Evolutionary conservation across 306 rosid genomes (phyloP).

Genomic region (Adenanthera pavonina): DNA sequence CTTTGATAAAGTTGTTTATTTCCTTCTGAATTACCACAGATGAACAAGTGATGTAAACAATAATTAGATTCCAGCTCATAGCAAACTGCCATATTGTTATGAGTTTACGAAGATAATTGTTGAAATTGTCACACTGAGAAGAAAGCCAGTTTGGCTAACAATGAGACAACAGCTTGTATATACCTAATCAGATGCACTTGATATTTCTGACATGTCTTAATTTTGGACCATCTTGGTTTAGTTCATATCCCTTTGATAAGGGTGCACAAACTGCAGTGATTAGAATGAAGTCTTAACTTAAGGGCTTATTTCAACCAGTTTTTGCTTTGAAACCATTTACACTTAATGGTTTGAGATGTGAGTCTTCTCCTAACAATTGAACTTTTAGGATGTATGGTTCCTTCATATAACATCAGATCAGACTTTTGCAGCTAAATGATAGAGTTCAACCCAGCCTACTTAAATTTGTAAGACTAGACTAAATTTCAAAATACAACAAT

Average conservation of each 20-base stretch:
- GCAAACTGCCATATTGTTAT: neutral
- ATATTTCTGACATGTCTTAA: constrained; percentile 15
- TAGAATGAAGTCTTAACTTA: neutral
- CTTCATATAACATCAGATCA: constrained; percentile 32
- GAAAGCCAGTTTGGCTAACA: constrained; percentile 5
- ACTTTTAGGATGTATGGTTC: constrained; percentile 15
- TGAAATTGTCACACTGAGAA: neutral
- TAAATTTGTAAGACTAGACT: neutral
- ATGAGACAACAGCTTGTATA: neutral
- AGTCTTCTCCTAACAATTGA: constrained; percentile 11
- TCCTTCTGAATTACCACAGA: neutral
- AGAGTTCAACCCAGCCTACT: constrained; percentile 2
- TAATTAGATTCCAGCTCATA: constrained; percentile 20
- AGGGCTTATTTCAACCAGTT: constrained; percentile 20
- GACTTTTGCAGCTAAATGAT: neutral
- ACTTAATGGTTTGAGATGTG: neutral
- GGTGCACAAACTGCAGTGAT: constrained; percentile 1
- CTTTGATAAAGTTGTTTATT: neutral
- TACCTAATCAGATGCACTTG: constrained; percentile 1
- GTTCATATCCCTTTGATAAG: constrained; percentile 18
- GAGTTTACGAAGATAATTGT: neutral
- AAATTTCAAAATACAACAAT: constrained; percentile 21
- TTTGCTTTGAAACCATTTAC: neutral
- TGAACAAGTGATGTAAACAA: neutral
- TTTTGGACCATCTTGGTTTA: constrained; percentile 5